Base-by-base conservation (phyloP, 805 yeast genomes). In the Peterozyma toletana region DNA sequence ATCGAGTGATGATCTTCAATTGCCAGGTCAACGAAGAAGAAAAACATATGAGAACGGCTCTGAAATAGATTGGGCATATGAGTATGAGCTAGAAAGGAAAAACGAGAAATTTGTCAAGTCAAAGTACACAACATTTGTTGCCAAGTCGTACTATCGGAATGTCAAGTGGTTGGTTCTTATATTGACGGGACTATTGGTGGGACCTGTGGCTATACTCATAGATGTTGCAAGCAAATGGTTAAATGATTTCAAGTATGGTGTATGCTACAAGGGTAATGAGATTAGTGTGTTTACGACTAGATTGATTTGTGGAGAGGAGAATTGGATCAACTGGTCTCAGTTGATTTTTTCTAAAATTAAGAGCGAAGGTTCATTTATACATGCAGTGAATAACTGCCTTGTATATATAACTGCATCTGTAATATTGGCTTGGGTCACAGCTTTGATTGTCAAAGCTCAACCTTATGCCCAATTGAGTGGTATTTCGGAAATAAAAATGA, bases 401-500 rank as follows among this genome's bases (percentile, higher is more conserved):
- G 46, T 76, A 5, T 71, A 65, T 48, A 39, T 68, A 1, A n/a
- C 60, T 3, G 52, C 67, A 3, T 63, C 77, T 2, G 46, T 67
- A 2, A 17, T 63, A 9, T 59, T 72, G 31, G 77, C 75, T 1
- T 43, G 60, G 1, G 43, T 63, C 1, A 70, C 78, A 0, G 64
- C 69, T 9, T 40, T 56, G 1, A 35, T 64, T 4, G 54, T 64
- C 1, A 44, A 49, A 30, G 49, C 42, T 21, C 62, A 73, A 2
- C 64, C 68, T 0, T 63, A 63, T 46, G 67, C 76, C 5, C 57
- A 66, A 18, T 67, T 70, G 45, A 72, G 86, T 40, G 96, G 96
- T 6, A 83, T 87, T 29, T 73, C 89, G 0, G 95, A 86, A 53
- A 73, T 83, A 39, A 82, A 82, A 53, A 68, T 81, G 35, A 74